Conservation (phyloP, 2,329 filamentous ascomycete species). For the Boeremia lycopersici region DNA sequence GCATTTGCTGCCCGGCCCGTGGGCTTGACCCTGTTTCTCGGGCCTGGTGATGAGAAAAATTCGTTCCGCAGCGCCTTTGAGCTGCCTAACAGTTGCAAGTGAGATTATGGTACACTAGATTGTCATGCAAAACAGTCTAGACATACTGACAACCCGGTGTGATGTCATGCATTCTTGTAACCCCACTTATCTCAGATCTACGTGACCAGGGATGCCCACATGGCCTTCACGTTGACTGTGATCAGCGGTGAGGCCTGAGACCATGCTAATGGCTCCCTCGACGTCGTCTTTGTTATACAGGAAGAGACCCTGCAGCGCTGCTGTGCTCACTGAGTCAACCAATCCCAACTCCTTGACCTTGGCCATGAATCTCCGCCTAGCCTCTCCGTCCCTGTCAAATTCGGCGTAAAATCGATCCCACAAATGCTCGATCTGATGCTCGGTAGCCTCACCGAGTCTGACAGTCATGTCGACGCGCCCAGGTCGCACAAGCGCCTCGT, state of each 20-base stretch:
- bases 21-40: neutral
- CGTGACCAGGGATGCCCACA: conserved; percentile 41
- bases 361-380: conserved; percentile 71
- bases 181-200: conserved; percentile 32
- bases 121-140: conserved; percentile 1
- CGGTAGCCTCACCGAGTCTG: conserved; percentile 84
- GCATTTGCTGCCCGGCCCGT: conserved; percentile 8
- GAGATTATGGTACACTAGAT: conserved; percentile 16
- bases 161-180: conserved; percentile 16
- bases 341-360: conserved; percentile 73
- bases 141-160: conserved; percentile 4
- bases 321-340: conserved; percentile 77
- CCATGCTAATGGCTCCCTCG: conserved; percentile 83
- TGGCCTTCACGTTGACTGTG: conserved; percentile 31
- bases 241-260: conserved; percentile 61
- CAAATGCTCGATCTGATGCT: conserved; percentile 81
- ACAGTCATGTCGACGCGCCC: conserved; percentile 94
- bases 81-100: conserved; percentile 7
- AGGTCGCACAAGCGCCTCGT: conserved; percentile 86
- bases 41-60: conserved; percentile 14
- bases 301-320: conserved; percentile 91
- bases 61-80: conserved; percentile 1
- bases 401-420: conserved; percentile 97
- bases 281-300: conserved; percentile 93
- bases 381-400: conserved; percentile 67